Evolutionary conservation across 2,329 filamentous ascomycete species (phyloP).

Genomic region (Rhynchosporium secalis): DNA sequence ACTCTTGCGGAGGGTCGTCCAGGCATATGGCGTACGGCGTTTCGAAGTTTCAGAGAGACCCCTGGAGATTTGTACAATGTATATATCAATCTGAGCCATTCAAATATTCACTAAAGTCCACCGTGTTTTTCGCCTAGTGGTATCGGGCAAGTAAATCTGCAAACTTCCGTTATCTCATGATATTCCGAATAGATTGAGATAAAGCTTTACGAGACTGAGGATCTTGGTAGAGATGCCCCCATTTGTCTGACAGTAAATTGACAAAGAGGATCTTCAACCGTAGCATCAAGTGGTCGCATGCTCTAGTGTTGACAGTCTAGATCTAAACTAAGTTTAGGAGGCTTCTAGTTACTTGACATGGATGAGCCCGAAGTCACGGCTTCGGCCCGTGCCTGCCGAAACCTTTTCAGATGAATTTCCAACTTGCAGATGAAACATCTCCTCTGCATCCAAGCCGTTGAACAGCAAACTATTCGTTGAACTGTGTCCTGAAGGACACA

Average conservation of each 20-base stretch:
- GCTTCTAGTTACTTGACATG: not conserved
- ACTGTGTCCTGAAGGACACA: not conserved
- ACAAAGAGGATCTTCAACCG: too few species aligned
- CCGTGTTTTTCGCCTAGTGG: not conserved
- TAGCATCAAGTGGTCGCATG: too few species aligned
- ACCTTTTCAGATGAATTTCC: not conserved
- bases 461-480: not conserved
- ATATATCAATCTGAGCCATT: slow-evolving; percentile 1
- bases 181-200: too few species aligned
- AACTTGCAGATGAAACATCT: slow-evolving; percentile 1
- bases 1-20: not conserved
- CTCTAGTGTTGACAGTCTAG: too few species aligned
- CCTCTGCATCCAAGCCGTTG: not conserved
- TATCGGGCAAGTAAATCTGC: not conserved
- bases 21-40: slow-evolving; percentile 5
- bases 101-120: not conserved
- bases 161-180: too few species aligned
- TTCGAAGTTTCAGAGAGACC: slow-evolving; percentile 8
- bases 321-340: not conserved
- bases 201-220: too few species aligned
- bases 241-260: too few species aligned
- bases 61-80: not conserved
- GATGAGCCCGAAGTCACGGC: slow-evolving; percentile 1
- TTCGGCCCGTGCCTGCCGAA: slow-evolving; percentile 8
- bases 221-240: too few species aligned